Base-by-base conservation (phyloP, 164 flowering plant genomes). In the Liriodendron chinense region DNA sequence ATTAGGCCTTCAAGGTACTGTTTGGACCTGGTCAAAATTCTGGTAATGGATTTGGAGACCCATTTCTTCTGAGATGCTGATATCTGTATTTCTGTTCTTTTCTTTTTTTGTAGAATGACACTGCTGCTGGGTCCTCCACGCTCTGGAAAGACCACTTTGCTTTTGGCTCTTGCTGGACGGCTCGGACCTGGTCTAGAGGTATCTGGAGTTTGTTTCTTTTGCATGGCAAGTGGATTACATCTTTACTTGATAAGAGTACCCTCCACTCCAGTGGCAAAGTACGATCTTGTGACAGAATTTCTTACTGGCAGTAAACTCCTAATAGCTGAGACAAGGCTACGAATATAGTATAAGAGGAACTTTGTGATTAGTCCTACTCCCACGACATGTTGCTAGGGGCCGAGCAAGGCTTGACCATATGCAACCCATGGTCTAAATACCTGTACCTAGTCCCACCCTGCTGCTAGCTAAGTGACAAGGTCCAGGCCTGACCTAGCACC, bases 41-140 rank as follows among this genome's bases (percentile, higher is more conserved):
- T 34, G 3, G 5, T 7, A 6, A 34, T 34, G 43, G 43, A 57
- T 7, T 57, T 20, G 14, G 62, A 34, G 43, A 34, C 43, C 43
- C 43, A 34, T 34, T 34, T 34, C 7, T 34, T 34, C 43, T 34
- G 43, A 34, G 43, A 34, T 53, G 18, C 59, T 53, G 3, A 53
- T 16, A 53, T 53, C 16, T 12, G 13, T 53, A 53, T 53, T 53
- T 34, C 43, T 50, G 21, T 71, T 5, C 23, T 49, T 43, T 72
- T 72, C 7, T 76, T 71, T 69, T 76, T 71, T 69, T 81, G 71
- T 76, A 96, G 99, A 80, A 79, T 96, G 83, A 96, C 99, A 20
- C 81, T 96, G 25, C 85, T 96, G 66, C 79, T 96, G 85, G 99
- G 99, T 72, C 99, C 99, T 71, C 99, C 99, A 73, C 88, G 98